Evolutionary conservation across 23 red algal genomes (phyloP), one percentile per base, ranked within the genome.

Genomic region (Agarophyton chilense): DNA sequence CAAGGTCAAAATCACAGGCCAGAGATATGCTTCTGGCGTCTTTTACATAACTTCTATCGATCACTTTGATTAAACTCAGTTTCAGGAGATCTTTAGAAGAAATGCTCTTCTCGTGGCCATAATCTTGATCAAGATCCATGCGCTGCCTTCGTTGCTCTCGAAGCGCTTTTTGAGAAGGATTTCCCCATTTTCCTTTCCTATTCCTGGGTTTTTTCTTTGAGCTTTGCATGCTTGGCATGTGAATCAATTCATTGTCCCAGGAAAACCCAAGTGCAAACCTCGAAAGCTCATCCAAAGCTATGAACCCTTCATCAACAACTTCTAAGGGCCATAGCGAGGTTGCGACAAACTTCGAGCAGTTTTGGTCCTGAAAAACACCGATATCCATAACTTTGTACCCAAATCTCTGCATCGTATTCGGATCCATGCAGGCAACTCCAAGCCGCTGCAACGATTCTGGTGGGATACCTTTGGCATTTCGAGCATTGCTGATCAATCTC

Each of bases 211-310:
- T 54, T 36, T 29, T 77, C 18, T 21, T 33, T 29, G 79, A 52
- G 54, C 9, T 66, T 21, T 65, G 57, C 52, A 65, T 33, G 38
- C 41, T 49, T 83, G 79, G 52, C 52, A 60, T 61, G 26, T 21
- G 34, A 8, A 52, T 55, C 52, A 65, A 49, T 4, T 16, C 25
- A 4, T 52, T 26, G 19, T 31, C 10, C 4, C 45, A 44, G 31
- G 32, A n/a, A 26, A 88, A 16, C 16, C 47, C 26, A 17, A 88
- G 67, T 2, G 71, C 39, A 4, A 65, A 14, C 10, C 25, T 58
- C 2, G 83, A 88, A 35, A 10, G 5, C 12, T 88, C 83, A 46
- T 88, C 83, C 4, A 88, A 53, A n/a, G 83, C 83, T 39, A 77
- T 34, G 34, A 74, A 75, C 11, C 47, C 50, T 7, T 72, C 34